Evolutionary conservation across 495 filamentous ascomycete species (phyloP).

Genomic region (Daldinia caldariorum): DNA sequence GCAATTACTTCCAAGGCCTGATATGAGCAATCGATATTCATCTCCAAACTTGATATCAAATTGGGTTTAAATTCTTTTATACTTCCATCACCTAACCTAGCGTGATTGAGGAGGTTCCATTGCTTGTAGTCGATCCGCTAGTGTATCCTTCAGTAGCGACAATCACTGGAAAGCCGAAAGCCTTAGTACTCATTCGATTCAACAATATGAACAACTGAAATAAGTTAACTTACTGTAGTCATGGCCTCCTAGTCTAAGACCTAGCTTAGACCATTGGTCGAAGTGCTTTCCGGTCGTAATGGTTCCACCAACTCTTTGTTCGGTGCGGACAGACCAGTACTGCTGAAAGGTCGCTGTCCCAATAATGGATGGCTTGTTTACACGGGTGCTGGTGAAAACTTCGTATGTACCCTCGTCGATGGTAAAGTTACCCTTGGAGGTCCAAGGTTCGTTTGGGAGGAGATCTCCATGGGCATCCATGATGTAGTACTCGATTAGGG

Average conservation of each 20-base stretch:
- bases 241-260: slow-evolving; percentile 62
- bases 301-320: slow-evolving; percentile 64
- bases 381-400: slow-evolving; percentile 64
- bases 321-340: slow-evolving; percentile 68
- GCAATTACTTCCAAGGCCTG: no score
- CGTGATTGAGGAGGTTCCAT: slow-evolving; percentile 37
- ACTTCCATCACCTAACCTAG: slow-evolving; percentile 30
- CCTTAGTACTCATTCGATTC: not conserved
- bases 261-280: slow-evolving; percentile 61
- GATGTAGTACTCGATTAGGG: slow-evolving; percentile 74
- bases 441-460: slow-evolving; percentile 62
- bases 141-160: slow-evolving; percentile 68
- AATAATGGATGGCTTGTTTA: slow-evolving; percentile 67
- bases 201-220: not conserved
- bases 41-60: no score
- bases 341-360: slow-evolving; percentile 71
- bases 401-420: slow-evolving; percentile 66
- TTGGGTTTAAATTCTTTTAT: not conserved
- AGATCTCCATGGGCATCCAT: slow-evolving; percentile 67
- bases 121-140: slow-evolving; percentile 37
- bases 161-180: slow-evolving; percentile 51
- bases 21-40: no score
- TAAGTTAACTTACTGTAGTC: slow-evolving; percentile 54
- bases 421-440: slow-evolving; percentile 64
- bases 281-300: slow-evolving; percentile 64